phyloP scores from a whole-genome alignment of 805 yeast species.

The Saccharomycopsis sp. region DNA sequence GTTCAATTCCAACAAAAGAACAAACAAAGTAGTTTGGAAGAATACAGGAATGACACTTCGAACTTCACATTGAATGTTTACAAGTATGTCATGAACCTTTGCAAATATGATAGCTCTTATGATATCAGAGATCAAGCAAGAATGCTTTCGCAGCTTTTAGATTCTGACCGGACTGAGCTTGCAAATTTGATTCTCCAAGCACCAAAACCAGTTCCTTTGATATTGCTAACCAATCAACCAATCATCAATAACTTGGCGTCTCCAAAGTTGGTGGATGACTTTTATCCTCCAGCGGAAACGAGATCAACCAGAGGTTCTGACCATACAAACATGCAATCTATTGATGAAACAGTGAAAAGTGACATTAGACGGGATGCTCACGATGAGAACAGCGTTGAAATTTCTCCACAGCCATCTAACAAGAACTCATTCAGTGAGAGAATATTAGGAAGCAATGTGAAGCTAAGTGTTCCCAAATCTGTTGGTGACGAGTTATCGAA shows the following conservation, averaged over 20 bases:
- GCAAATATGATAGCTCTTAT: constrained; percentile 63
- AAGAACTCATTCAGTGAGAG: constrained; percentile 20
- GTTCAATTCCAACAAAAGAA: constrained; percentile 30
- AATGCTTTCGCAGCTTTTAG: constrained; percentile 51
- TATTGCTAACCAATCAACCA: constrained; percentile 19
- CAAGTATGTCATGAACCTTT: constrained; percentile 49
- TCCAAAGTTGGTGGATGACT: constrained; percentile 17
- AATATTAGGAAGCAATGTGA: neutral
- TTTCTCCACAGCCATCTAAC: constrained; percentile 21
- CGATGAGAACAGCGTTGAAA: constrained; percentile 10
- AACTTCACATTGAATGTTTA: constrained; percentile 15
- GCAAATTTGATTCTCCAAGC: constrained; percentile 68
- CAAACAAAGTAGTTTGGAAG: constrained; percentile 7
- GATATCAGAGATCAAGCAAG: constrained; percentile 85
- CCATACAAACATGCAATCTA: too few species aligned
- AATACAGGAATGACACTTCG: constrained; percentile 13
- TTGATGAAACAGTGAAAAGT: neutral
- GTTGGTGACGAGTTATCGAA: neutral
- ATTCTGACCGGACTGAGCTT: constrained; percentile 43
- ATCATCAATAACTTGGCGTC: constrained; percentile 18
- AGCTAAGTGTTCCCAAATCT: constrained; percentile 6
- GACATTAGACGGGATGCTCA: constrained; percentile 1
- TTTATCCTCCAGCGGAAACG: too few species aligned
- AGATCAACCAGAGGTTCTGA: constrained; percentile 2
- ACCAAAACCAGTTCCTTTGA: constrained; percentile 56